Percentiles rank a stretch among this genome's conserved stretches.
phyloP scores from a whole-genome alignment of 108 stramenopile genomes.

The Fistulifera solaris region DNA sequence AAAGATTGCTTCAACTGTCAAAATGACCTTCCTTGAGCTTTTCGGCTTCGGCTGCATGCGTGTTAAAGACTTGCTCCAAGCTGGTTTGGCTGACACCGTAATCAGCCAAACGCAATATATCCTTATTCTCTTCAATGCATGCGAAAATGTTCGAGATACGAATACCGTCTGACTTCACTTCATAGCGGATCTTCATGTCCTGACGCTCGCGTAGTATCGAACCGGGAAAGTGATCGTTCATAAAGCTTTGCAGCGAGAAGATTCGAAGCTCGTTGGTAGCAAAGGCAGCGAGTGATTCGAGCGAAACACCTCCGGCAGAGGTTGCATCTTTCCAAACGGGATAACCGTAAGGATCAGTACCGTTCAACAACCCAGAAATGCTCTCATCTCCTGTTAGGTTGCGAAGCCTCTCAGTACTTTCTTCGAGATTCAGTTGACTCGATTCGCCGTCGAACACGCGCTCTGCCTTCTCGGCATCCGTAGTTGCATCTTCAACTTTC shows the following conservation, averaged over 20 bases:
- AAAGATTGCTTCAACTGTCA: slow-evolving; percentile 3
- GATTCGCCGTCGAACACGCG: slow-evolving; percentile 14
- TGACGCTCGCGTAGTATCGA: slow-evolving; percentile 67
- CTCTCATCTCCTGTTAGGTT: slow-evolving; percentile 42
- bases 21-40: slow-evolving; percentile 25
- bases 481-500: background rate
- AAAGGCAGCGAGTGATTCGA: slow-evolving; percentile 52
- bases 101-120: slow-evolving; percentile 42
- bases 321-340: slow-evolving; percentile 46
- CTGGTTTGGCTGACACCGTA: slow-evolving; percentile 72
- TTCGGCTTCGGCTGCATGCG: slow-evolving; percentile 67
- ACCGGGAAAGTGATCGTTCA: slow-evolving; percentile 33
- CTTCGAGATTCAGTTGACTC: slow-evolving; percentile 29
- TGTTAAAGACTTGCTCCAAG: slow-evolving; percentile 78
- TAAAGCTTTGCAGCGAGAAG: slow-evolving; percentile 33
- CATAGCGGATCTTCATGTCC: slow-evolving; percentile 63
- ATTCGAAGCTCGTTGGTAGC: slow-evolving; percentile 57
- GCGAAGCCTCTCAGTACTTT: slow-evolving; percentile 20
- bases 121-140: slow-evolving; percentile 59
- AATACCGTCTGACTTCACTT: slow-evolving; percentile 48
- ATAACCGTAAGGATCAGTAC: slow-evolving; percentile 40
- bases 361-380: slow-evolving; percentile 25
- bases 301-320: slow-evolving; percentile 31
- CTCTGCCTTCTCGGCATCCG: slow-evolving; percentile 10
- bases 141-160: slow-evolving; percentile 59